These are phyloP conservation scores for Suillus weaverae DNA, from an alignment of 768 basidiomycete species.

Conservation along the genomic window DNA sequence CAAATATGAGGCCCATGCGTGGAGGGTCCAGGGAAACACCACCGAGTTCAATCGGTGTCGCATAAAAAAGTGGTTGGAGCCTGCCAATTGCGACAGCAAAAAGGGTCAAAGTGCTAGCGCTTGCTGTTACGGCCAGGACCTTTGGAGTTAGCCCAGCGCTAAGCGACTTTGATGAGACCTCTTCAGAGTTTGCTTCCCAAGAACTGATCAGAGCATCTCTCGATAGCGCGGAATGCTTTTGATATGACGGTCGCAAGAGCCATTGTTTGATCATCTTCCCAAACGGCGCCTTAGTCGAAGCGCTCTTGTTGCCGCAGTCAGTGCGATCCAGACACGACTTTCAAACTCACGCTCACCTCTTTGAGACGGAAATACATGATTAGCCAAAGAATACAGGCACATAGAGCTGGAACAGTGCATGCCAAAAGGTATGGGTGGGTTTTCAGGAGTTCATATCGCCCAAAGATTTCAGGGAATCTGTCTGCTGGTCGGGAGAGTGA, in stretches of 20 bases:
- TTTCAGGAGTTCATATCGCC: neutral
- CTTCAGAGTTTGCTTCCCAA: slow-evolving; percentile 17
- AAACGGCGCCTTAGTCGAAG: neutral
- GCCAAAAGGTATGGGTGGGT: neutral
- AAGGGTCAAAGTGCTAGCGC: slow-evolving; percentile 43
- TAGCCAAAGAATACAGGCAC: neutral
- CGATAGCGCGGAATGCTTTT: neutral
- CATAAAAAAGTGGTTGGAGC: slow-evolving; percentile 47
- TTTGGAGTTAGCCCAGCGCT: neutral
- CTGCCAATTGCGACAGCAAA: slow-evolving; percentile 39
- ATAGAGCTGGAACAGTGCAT: neutral
- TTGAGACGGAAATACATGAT: neutral
- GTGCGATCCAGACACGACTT: neutral
- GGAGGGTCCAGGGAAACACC: neutral
- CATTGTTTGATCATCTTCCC: neutral
- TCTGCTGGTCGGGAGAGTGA: neutral
- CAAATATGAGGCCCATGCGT: neutral
- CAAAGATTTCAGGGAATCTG: neutral
- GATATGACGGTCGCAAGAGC: neutral
- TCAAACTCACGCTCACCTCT: neutral
- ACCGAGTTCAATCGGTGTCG: slow-evolving; percentile 36
- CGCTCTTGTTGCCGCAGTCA: neutral
- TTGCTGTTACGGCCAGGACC: slow-evolving; percentile 15
- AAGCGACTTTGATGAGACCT: slow-evolving; percentile 26
- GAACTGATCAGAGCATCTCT: neutral